Evolutionary conservation across 345 rosid species (phyloP).

Genomic region (Barbarea vulgaris): DNA sequence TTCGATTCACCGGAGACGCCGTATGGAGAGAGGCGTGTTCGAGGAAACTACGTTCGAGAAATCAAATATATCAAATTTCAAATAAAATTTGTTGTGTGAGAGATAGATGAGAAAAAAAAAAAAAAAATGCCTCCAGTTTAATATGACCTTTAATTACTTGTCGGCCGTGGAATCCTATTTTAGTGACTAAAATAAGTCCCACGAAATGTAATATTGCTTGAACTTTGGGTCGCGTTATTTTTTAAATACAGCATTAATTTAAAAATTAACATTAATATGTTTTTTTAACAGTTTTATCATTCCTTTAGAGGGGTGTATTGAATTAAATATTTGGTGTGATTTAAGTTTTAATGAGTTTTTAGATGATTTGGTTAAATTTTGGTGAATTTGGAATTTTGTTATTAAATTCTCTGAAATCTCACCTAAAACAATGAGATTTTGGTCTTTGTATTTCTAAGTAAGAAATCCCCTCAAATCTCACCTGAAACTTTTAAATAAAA

Average conservation of each 20-base stretch:
- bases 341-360: too few species aligned
- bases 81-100: background rate
- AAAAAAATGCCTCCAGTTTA: background rate
- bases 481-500: too few species aligned
- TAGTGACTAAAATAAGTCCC: background rate
- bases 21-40: conserved; percentile 26
- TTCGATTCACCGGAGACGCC: conserved; percentile 26
- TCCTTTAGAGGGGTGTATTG: too few species aligned
- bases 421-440: too few species aligned
- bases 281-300: too few species aligned
- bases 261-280: background rate
- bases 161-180: background rate
- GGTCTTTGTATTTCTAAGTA: too few species aligned
- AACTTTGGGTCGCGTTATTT: background rate
- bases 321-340: too few species aligned
- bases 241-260: background rate
- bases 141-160: background rate
- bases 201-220: background rate
- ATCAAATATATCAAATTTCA: conserved; percentile 21
- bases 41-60: conserved; percentile 22
- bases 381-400: too few species aligned
- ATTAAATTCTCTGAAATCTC: too few species aligned
- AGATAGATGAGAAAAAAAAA: background rate
- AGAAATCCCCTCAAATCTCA: too few species aligned
- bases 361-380: too few species aligned